Evolutionary conservation across 169 alveolate species (phyloP), one percentile per base, ranked within the genome.

Genomic region (Cryptosporidium tyzzeri): DNA sequence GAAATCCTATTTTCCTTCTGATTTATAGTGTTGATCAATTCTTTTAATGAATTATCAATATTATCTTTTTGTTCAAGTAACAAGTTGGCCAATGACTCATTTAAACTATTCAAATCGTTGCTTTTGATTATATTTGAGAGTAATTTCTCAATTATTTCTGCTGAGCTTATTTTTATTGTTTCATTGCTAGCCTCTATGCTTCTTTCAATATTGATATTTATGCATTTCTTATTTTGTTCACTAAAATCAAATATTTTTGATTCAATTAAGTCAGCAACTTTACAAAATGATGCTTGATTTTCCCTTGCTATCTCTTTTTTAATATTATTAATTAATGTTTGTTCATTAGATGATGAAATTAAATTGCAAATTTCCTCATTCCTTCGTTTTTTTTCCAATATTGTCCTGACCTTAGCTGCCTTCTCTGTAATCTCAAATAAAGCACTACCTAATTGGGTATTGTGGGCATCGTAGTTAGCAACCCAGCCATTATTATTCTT

Each of bases 321-420:
- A 44, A 65, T 61, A 23, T 44, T 65, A 80, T 62, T 65, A 5
- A 80, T 7, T 80, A 41, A 31, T 41, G 74, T 3, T 9, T 9
- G 29, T 44, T 80, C 68, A 44, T n/a, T 41, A 14, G 89, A 80
- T 44, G 50, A 6, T 26, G 89, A 59, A 45, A 80, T 61, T 44
- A 59, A 16, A 41, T 9, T 37, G 18, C 48, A 61, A 45, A 80
- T 62, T 8, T 37, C 51, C 35, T 80, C 75, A 45, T 80, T 37
- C 55, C 73, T 80, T 21, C 41, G 67, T 31, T 50, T 80, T 62
- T 23, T 80, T 48, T 80, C 89, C 10, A 80, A 53, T 23, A 80
- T 33, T 62, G 89, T 45, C 31, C 89, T 29, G 26, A 80, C 89
- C 23, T 41, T 80, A 3, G 65, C 73, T n/a, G 89, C 89, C n/a